These are phyloP conservation scores for Phlebiopsis gigantea DNA, from an alignment of 768 basidiomycete species.

Conservation along the genomic window DNA sequence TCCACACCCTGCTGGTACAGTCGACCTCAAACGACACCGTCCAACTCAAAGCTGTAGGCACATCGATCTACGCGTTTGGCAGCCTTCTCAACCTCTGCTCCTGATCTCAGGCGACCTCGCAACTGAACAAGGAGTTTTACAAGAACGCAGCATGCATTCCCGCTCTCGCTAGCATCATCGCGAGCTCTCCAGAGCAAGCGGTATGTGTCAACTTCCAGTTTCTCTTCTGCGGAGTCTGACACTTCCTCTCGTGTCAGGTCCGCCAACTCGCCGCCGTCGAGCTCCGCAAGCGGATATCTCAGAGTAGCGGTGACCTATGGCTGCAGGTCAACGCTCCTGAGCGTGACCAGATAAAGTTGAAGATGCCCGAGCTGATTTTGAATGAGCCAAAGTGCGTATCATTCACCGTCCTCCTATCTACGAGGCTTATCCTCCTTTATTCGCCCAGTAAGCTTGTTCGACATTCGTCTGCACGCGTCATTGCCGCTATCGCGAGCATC, in stretches of 20 bases:
- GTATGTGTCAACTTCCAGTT: slow-evolving; percentile 45
- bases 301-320: slow-evolving; percentile 83
- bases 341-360: slow-evolving; percentile 80
- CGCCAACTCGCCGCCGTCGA: slow-evolving; percentile 97
- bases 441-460: slow-evolving; percentile 75
- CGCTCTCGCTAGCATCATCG: slow-evolving; percentile 82
- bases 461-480: slow-evolving; percentile 87
- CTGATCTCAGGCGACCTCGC: slow-evolving; percentile 71
- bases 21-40: slow-evolving; percentile 85
- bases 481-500: slow-evolving; percentile 87
- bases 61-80: slow-evolving; percentile 15
- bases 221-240: slow-evolving; percentile 2
- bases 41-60: slow-evolving; percentile 80
- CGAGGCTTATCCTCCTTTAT: slow-evolving; percentile 12
- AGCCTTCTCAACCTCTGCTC: slow-evolving; percentile 4
- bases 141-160: slow-evolving; percentile 88
- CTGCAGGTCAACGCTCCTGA: slow-evolving; percentile 56
- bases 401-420: slow-evolving; percentile 5
- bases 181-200: slow-evolving; percentile 75
- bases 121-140: slow-evolving; percentile 90
- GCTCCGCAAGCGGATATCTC: slow-evolving; percentile 84
- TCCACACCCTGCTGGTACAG: slow-evolving; percentile 83
- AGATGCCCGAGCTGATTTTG: slow-evolving; percentile 74
- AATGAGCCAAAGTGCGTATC: slow-evolving; percentile 66
- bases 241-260: slow-evolving; percentile 45